These are phyloP conservation scores for Hypoxylon sp. DNA, from an alignment of 2,329 filamentous ascomycete genomes.

Conservation along the genomic window DNA sequence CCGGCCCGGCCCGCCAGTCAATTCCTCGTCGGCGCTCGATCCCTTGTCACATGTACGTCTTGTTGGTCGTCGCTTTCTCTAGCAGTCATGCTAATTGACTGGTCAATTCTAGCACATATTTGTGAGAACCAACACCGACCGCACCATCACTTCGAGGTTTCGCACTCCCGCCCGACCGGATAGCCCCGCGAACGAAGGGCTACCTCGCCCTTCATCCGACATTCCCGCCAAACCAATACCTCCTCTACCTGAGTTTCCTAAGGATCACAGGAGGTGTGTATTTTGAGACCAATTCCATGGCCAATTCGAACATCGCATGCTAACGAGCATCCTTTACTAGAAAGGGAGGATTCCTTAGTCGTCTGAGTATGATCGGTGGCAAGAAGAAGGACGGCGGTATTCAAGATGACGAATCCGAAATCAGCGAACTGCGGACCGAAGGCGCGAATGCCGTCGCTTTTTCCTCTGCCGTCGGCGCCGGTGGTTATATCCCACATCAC, in stretches of 20 bases:
- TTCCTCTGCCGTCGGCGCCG: conserved; percentile 74
- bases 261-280: conserved; percentile 76
- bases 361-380: conserved; percentile 79
- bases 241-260: conserved; percentile 53
- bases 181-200: conserved; percentile 55
- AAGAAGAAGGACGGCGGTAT: conserved; percentile 71
- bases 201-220: conserved; percentile 54
- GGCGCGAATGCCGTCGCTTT: conserved; percentile 86
- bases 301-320: background rate
- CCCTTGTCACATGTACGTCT: conserved; percentile 71
- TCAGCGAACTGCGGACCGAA: conserved; percentile 72
- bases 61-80: conserved; percentile 9
- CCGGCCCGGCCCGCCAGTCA: conserved; percentile 31
- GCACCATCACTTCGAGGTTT: conserved; percentile 54
- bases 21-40: conserved; percentile 61
- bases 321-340: conserved; percentile 52
- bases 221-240: conserved; percentile 48
- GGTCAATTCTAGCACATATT: conserved; percentile 56
- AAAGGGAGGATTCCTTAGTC: conserved; percentile 89
- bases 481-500: conserved; percentile 83
- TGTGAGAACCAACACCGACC: conserved; percentile 47
- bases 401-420: conserved; percentile 74
- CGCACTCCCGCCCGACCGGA: conserved; percentile 63
- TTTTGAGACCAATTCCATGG: conserved; percentile 13
- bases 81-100: conserved; percentile 9